Percentiles rank a stretch among this genome's conserved stretches.
phyloP scores from a whole-genome alignment of 371 early-diverging fungal species.

The Mucor plumbeus region DNA sequence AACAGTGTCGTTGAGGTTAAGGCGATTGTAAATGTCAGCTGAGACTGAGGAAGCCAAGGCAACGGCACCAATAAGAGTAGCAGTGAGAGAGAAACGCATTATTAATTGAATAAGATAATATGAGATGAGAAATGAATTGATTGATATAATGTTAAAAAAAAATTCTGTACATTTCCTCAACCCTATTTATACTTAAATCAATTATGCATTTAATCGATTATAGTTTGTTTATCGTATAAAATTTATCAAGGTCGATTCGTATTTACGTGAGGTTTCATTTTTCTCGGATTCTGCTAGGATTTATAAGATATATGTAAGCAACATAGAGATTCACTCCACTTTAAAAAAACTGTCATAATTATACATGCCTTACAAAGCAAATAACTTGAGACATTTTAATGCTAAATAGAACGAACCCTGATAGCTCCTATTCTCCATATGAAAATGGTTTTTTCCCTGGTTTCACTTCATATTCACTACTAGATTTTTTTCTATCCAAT shows the following conservation, averaged over 20 bases:
- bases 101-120: not conserved
- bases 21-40: slow-evolving; percentile 25
- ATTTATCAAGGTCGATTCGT: not conserved
- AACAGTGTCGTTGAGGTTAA: slow-evolving; percentile 26
- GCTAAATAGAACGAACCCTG: no score
- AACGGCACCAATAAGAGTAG: slow-evolving; percentile 16
- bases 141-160: not conserved
- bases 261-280: not conserved
- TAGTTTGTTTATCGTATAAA: not conserved
- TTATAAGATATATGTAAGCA: not conserved
- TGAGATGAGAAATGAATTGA: not conserved
- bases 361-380: not conserved
- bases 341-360: not conserved
- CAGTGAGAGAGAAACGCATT: slow-evolving; percentile 28
- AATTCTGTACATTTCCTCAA: not conserved
- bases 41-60: slow-evolving; percentile 19
- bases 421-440: no score
- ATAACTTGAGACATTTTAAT: not conserved
- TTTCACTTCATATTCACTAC: not conserved
- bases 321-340: not conserved
- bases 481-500: not conserved
- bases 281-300: slow-evolving; percentile 2
- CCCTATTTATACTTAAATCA: not conserved
- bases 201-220: not conserved
- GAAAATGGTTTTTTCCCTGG: not conserved